Percentiles rank a stretch among this genome's conserved stretches.
Conservation (phyloP, 495 filamentous ascomycete species). For the Podospora conica region DNA sequence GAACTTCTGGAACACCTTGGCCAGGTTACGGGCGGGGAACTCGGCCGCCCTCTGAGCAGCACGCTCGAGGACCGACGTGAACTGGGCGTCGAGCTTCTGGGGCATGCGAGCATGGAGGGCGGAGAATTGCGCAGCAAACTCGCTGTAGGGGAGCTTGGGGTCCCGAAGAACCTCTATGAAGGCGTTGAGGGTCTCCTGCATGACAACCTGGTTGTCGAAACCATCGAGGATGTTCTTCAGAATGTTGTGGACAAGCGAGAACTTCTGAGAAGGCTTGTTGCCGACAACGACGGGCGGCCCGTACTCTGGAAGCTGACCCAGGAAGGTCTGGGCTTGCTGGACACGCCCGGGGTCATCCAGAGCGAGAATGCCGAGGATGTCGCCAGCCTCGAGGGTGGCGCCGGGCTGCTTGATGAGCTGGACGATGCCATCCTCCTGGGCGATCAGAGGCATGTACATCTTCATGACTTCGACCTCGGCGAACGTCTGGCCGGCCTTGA, state of each 20-base stretch:
- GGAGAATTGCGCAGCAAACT: slow-evolving; percentile 92
- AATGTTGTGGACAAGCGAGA: slow-evolving; percentile 67
- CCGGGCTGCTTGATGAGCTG: slow-evolving; percentile 99
- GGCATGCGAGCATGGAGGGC: slow-evolving; percentile 96
- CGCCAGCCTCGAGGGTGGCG: slow-evolving; percentile 93
- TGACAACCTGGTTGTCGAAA: slow-evolving; percentile 96
- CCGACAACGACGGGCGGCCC: slow-evolving; percentile 81
- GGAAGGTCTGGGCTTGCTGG: slow-evolving; percentile 95
- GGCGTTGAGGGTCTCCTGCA: slow-evolving; percentile 81
- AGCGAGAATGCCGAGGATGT: slow-evolving; percentile 96
- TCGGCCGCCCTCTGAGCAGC: slow-evolving; percentile 69
- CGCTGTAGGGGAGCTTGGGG: slow-evolving; percentile 87
- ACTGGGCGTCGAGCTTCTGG: slow-evolving; percentile 74
- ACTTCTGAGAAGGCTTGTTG: slow-evolving; percentile 86
- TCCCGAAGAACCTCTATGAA: slow-evolving; percentile 84
- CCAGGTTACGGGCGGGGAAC: slow-evolving; percentile 86
- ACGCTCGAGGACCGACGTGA: slow-evolving; percentile 79
- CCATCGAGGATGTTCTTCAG: slow-evolving; percentile 86
- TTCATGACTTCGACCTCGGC: slow-evolving; percentile 99
- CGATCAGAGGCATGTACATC: slow-evolving; percentile 99
- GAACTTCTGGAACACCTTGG: slow-evolving; percentile 79
- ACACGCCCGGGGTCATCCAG: slow-evolving; percentile 94
- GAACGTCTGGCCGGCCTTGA: slow-evolving; percentile 87
- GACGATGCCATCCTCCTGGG: slow-evolving; percentile 95
- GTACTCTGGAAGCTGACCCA: slow-evolving; percentile 82